Evolutionary conservation across 805 yeast species (phyloP).

Genomic region (Candida pseudofarinosa): DNA sequence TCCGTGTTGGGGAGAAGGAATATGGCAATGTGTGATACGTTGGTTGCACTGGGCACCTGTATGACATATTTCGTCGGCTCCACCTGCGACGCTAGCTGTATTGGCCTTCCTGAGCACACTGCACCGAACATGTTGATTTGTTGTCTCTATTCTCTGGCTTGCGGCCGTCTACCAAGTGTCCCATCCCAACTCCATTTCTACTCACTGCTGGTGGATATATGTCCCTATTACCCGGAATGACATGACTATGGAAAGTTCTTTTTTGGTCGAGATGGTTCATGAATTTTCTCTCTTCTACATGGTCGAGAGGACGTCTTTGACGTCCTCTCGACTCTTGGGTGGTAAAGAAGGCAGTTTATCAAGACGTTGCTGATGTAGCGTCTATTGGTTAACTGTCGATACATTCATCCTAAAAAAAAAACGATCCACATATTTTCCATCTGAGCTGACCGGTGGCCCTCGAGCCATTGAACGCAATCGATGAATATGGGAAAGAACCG

Average conservation of each 20-base stretch:
- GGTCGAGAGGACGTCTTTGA: not conserved
- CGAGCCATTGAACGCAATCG: slow-evolving; percentile 36
- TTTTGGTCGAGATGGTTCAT: not conserved
- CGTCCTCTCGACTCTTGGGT: slow-evolving; percentile 4
- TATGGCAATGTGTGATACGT: slow-evolving; percentile 73
- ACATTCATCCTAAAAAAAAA: slow-evolving; percentile 60
- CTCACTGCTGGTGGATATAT: no score
- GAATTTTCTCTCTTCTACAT: not conserved
- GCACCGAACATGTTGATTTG: slow-evolving; percentile 59
- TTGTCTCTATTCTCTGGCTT: not conserved
- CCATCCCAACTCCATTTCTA: no score
- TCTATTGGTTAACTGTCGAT: slow-evolving; percentile 36
- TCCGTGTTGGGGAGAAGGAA: slow-evolving; percentile 81
- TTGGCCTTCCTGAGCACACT: slow-evolving; percentile 69
- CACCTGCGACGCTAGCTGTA: slow-evolving; percentile 57
- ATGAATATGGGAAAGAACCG: slow-evolving; percentile 77
- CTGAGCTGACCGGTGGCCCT: slow-evolving; percentile 30
- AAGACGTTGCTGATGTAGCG: not conserved
- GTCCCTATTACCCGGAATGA: no score
- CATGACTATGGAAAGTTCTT: not conserved
- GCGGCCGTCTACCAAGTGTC: no score
- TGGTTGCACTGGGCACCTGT: slow-evolving; percentile 57
- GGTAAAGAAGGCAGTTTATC: slow-evolving; percentile 9
- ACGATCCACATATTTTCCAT: slow-evolving; percentile 82
- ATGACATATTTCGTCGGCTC: slow-evolving; percentile 66